Percentiles rank a stretch among this genome's conserved stretches.
These are phyloP conservation scores for Dipteronia sinensis DNA, from an alignment of 345 rosid genomes.

Conservation along the genomic window DNA sequence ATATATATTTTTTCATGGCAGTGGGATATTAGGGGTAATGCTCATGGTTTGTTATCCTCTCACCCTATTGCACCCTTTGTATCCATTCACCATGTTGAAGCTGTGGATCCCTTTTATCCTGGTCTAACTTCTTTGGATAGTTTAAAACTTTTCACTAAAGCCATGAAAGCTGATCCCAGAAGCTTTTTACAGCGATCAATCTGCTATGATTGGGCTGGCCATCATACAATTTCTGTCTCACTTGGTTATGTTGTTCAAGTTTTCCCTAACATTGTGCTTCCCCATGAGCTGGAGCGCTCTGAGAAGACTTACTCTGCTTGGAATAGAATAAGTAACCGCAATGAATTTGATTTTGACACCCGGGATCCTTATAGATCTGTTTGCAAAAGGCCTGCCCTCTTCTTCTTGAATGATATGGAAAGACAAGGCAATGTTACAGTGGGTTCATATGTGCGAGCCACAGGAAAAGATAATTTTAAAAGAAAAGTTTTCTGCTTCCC, in stretches of 20 bases:
- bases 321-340: constrained; percentile 53
- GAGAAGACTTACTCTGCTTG: constrained; percentile 84
- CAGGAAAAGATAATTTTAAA: constrained; percentile 59
- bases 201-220: constrained; percentile 63
- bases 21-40: constrained; percentile 94
- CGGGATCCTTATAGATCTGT: constrained; percentile 61
- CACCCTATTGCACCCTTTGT: constrained; percentile 89
- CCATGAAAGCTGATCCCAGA: constrained; percentile 66
- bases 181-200: constrained; percentile 85
- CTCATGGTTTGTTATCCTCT: constrained; percentile 72
- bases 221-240: constrained; percentile 62
- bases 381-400: constrained; percentile 55
- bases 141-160: constrained; percentile 72
- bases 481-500: constrained; percentile 78
- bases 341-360: constrained; percentile 84
- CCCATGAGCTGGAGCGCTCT: constrained; percentile 76
- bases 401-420: constrained; percentile 53
- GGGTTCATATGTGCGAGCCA: constrained; percentile 56
- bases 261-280: constrained; percentile 60
- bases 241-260: constrained; percentile 87
- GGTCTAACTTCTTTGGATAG: constrained; percentile 66
- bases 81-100: constrained; percentile 87
- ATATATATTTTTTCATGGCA: constrained; percentile 28
- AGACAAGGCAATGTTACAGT: constrained; percentile 51
- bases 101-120: constrained; percentile 82